phyloP scores from a whole-genome alignment of 2,329 filamentous ascomycete genomes.

The Aspergillus sp. region DNA sequence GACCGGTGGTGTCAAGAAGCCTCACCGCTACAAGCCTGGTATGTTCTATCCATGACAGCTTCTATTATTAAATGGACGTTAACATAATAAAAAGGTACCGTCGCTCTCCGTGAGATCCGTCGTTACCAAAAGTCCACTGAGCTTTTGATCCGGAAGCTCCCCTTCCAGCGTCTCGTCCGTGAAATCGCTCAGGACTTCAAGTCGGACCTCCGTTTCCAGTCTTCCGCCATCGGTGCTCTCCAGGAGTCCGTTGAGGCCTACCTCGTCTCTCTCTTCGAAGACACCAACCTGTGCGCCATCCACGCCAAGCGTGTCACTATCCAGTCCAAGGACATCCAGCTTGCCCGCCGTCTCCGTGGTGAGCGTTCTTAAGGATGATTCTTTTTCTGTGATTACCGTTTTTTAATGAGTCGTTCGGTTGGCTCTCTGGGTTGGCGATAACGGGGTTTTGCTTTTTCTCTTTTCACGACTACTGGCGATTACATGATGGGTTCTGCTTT shows the following conservation, averaged over 20 bases:
- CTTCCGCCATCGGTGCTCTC: constrained; percentile 89
- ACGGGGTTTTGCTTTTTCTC: constrained; percentile 26
- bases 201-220: constrained; percentile 94
- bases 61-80: constrained; percentile 10
- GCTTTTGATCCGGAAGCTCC: constrained; percentile 91
- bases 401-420: constrained; percentile 22
- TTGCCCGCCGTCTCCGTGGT: constrained; percentile 88
- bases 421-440: constrained; percentile 32
- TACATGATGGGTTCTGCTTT: constrained; percentile 34
- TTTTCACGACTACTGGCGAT: constrained; percentile 35
- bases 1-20: constrained; percentile 96
- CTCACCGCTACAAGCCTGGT: constrained; percentile 80
- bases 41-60: constrained; percentile 15
- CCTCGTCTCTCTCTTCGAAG: constrained; percentile 95
- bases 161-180: constrained; percentile 94
- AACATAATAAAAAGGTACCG: constrained; percentile 52
- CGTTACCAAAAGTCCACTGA: constrained; percentile 97
- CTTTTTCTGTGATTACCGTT: constrained; percentile 15
- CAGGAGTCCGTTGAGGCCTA: constrained; percentile 99
- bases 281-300: constrained; percentile 97
- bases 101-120: constrained; percentile 97
- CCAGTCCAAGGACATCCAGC: constrained; percentile 87
- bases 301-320: constrained; percentile 99
- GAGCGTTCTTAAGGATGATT: constrained; percentile 62
- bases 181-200: constrained; percentile 96